A percentile compares a stretch with the other conserved stretches of the same genome.
Evolutionary conservation across 2,329 filamentous ascomycete species (phyloP).

Genomic region (Colletotrichum ledebouriae): DNA sequence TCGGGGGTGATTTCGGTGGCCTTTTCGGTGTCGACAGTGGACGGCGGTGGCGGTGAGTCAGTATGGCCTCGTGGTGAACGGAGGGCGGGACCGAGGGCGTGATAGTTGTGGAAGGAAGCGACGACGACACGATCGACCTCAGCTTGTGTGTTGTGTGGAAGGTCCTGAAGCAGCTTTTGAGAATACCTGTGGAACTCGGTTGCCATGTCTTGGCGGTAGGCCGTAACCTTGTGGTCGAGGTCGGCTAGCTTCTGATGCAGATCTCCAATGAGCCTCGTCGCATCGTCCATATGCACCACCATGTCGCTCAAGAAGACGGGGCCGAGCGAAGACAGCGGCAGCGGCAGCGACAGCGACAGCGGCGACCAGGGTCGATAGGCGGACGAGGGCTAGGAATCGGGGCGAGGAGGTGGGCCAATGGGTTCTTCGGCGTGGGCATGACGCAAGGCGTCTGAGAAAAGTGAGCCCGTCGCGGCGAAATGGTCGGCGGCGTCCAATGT

Average conservation of each 20-base stretch:
- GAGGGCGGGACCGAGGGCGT: slow-evolving; percentile 58
- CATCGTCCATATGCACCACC: slow-evolving; percentile 58
- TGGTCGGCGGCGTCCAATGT: slow-evolving; percentile 40
- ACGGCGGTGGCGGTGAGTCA: slow-evolving; percentile 53
- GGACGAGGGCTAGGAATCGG: slow-evolving; percentile 34
- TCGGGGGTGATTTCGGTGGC: slow-evolving; percentile 22
- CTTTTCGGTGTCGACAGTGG: slow-evolving; percentile 43
- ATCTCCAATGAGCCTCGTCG: slow-evolving; percentile 62
- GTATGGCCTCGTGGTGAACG: slow-evolving; percentile 44
- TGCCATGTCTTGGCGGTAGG: slow-evolving; percentile 69
- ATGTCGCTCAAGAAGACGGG: slow-evolving; percentile 28
- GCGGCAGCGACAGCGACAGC: slow-evolving; percentile 12
- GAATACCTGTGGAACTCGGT: slow-evolving; percentile 69
- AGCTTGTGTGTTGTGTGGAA: slow-evolving; percentile 60
- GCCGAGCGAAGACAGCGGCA: slow-evolving; percentile 24
- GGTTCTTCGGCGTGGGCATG: slow-evolving; percentile 41
- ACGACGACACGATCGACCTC: slow-evolving; percentile 62
- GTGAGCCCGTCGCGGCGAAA: slow-evolving; percentile 38
- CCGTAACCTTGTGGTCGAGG: slow-evolving; percentile 69
- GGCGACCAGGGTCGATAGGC: slow-evolving; percentile 27
- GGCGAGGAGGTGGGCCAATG: slow-evolving; percentile 40
- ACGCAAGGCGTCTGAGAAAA: slow-evolving; percentile 40
- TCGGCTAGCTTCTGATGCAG: slow-evolving; percentile 67
- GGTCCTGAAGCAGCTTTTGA: slow-evolving; percentile 62
- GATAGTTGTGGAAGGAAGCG: slow-evolving; percentile 59